These are phyloP conservation scores for Euphorbia celastroides DNA, from an alignment of 441 rosid species.

Conservation along the genomic window DNA sequence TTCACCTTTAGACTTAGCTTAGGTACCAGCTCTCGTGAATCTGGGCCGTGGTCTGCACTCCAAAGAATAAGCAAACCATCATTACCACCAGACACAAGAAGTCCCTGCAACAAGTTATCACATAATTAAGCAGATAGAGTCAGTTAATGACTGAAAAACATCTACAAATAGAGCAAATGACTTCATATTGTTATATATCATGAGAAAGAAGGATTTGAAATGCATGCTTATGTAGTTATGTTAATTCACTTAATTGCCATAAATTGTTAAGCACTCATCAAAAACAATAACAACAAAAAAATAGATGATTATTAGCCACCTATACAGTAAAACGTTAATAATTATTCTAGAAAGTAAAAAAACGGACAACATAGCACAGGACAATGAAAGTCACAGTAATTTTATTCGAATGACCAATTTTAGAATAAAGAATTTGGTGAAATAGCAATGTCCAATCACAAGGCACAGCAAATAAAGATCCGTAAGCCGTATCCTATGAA, in stretches of 20 bases:
- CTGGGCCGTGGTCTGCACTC: constrained; percentile 96
- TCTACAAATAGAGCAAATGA: background rate
- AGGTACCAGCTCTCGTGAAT: constrained; percentile 96
- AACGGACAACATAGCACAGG: background rate
- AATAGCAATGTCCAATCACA: background rate
- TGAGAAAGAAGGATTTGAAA: background rate
- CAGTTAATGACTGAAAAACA: constrained; percentile 4
- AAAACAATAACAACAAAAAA: background rate
- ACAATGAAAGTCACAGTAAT: background rate
- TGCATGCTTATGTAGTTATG: background rate
- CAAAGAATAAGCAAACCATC: constrained; percentile 93
- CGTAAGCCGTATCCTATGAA: background rate
- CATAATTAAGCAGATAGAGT: constrained; percentile 8
- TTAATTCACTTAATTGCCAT: background rate
- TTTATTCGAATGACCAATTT: background rate
- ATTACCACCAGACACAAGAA: constrained; percentile 94
- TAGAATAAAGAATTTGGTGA: background rate
- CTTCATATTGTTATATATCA: background rate
- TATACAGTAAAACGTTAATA: background rate
- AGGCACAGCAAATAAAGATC: background rate
- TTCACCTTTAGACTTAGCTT: constrained; percentile 85
- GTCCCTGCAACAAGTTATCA: constrained; percentile 51
- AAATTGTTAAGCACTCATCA: background rate
- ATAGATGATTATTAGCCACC: background rate
- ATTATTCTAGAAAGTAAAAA: background rate